These are phyloP conservation scores for Fusarium solani-melongenae DNA, from an alignment of 2,329 filamentous ascomycete genomes.

Conservation along the genomic window DNA sequence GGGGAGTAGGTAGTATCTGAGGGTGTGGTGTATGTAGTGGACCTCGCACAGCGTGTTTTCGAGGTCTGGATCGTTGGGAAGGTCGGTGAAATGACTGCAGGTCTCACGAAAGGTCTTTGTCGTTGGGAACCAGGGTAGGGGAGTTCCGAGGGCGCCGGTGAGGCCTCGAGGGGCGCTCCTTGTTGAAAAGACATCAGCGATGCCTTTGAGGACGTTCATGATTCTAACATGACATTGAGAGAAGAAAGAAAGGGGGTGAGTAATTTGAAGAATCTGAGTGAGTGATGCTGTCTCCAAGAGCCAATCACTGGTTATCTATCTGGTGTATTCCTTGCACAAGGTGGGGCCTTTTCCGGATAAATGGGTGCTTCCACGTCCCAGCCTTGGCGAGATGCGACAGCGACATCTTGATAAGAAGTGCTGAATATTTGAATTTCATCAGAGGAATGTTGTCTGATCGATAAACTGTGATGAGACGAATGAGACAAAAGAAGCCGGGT, in stretches of 20 bases:
- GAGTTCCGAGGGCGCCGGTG: constrained; percentile 7
- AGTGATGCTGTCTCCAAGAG: not conserved
- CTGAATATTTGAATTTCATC: not conserved
- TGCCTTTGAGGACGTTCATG: constrained; percentile 29
- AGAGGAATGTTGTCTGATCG: not conserved
- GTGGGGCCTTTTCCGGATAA: not conserved
- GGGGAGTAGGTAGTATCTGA: constrained; percentile 17
- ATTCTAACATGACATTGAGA: not conserved
- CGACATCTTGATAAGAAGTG: not conserved
- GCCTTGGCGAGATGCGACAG: not conserved
- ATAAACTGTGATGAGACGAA: not conserved
- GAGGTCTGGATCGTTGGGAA: constrained; percentile 14
- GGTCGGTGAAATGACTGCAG: constrained; percentile 26
- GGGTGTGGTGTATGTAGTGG: constrained; percentile 17
- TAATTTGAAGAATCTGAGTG: not conserved
- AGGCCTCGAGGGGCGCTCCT: not conserved
- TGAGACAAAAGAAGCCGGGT: not conserved
- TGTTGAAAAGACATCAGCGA: constrained; percentile 25
- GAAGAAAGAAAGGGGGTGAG: not conserved
- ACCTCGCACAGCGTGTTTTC: constrained; percentile 31
- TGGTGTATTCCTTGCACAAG: not conserved
- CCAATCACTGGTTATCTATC: not conserved
- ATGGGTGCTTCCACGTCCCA: not conserved
- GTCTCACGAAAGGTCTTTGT: constrained; percentile 26
- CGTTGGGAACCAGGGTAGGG: not conserved